Evolutionary conservation across 305 asterid species (phyloP).

Genomic region (Solanum hybrid): DNA sequence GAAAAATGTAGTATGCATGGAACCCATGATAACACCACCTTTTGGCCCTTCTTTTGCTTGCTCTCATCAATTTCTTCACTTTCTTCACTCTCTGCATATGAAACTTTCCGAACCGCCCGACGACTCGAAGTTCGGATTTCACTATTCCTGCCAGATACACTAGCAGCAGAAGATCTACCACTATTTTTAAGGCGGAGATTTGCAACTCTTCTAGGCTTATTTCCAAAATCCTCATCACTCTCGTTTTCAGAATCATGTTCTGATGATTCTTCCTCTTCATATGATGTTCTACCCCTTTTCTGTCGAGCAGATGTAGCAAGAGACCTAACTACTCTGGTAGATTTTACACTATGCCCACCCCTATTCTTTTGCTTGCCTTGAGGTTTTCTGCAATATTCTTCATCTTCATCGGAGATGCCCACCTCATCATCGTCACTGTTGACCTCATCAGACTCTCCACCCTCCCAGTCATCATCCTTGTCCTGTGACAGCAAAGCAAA

Average conservation of each 20-base stretch:
- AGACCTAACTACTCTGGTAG: slow-evolving; percentile 46
- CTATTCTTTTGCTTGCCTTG: slow-evolving; percentile 52
- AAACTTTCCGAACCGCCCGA: slow-evolving; percentile 88
- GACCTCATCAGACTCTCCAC: slow-evolving; percentile 83
- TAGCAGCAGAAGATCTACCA: slow-evolving; percentile 36
- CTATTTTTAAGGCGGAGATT: slow-evolving; percentile 45
- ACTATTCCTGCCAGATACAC: slow-evolving; percentile 42
- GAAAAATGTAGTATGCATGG: neutral
- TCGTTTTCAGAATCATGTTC: slow-evolving; percentile 64
- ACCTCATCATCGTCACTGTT: slow-evolving; percentile 62
- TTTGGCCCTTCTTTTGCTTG: slow-evolving; percentile 56
- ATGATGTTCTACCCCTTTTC: slow-evolving; percentile 48
- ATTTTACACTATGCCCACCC: slow-evolving; percentile 46
- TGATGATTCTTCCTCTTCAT: slow-evolving; percentile 66
- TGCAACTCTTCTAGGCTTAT: slow-evolving; percentile 43
- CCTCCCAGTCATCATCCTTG: slow-evolving; percentile 83
- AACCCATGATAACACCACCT: slow-evolving; percentile 59
- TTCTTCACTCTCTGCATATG: slow-evolving; percentile 94
- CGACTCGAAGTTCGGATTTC: slow-evolving; percentile 82
- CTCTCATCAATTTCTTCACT: slow-evolving; percentile 84
- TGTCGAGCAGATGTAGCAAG: slow-evolving; percentile 40
- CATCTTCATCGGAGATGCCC: slow-evolving; percentile 77
- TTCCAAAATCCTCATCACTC: slow-evolving; percentile 66
- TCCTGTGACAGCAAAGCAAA: slow-evolving; percentile 33
- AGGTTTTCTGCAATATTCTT: slow-evolving; percentile 35